Conservation (phyloP, 2,329 filamentous ascomycete species). For the Bipolaris sorokiniana region DNA sequence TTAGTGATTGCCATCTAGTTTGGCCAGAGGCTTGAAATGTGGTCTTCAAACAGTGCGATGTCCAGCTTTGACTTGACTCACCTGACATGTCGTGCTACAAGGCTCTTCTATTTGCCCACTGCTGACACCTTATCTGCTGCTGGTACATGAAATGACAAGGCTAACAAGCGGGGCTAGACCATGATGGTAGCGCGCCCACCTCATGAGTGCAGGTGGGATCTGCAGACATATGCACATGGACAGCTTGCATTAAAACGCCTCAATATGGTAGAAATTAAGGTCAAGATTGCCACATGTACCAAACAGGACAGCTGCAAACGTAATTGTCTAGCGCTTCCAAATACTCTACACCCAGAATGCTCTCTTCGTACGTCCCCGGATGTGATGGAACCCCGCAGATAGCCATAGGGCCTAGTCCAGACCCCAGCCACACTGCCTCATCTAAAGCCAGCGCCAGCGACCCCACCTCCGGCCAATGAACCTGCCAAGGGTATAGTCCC, state of each 20-base stretch:
- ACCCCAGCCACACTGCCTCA: not conserved
- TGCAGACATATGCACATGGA: not conserved
- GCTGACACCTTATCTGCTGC: not conserved
- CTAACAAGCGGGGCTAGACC: not conserved
- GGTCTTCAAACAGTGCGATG: not conserved
- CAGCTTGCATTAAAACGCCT: not conserved
- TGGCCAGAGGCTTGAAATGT: not conserved
- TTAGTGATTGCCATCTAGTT: not conserved
- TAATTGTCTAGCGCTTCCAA: not conserved
- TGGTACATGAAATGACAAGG: not conserved
- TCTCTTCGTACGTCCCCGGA: not conserved
- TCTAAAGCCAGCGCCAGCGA: not conserved
- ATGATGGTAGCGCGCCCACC: not conserved
- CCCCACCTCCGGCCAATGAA: constrained; percentile 3
- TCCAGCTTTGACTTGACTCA: not conserved
- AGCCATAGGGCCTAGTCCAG: not conserved
- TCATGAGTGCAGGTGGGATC: not conserved
- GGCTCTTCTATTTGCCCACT: not conserved
- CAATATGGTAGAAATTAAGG: not conserved
- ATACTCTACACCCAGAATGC: not conserved
- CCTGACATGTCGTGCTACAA: not conserved
- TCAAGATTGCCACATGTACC: not conserved
- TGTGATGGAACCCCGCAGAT: not conserved
- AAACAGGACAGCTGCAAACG: not conserved
- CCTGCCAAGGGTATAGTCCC: constrained; percentile 3